phyloP scores from a whole-genome alignment of 2,329 filamentous ascomycete species.

The Exophiala lecanii-corni region DNA sequence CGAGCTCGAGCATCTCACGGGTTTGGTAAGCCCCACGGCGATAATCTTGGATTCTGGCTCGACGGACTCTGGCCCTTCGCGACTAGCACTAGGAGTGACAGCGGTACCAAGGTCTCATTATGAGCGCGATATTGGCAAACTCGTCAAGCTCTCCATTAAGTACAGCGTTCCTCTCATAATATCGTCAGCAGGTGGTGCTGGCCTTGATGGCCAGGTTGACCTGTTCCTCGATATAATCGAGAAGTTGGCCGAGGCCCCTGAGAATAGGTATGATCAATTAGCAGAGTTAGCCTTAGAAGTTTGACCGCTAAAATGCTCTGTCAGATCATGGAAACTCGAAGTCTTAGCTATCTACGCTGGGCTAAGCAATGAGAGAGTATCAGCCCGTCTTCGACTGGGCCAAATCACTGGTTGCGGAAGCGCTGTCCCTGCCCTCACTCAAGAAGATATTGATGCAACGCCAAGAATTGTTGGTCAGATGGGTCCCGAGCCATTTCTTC shows the following conservation, averaged over 20 bases:
- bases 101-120: conserved; percentile 41
- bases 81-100: conserved; percentile 32
- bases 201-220: conserved; percentile 42
- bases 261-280: conserved; percentile 2
- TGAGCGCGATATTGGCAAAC: conserved; percentile 38
- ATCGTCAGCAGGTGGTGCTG: conserved; percentile 46
- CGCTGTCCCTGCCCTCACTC: conserved; percentile 1
- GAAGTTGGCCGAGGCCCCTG: conserved; percentile 30
- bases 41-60: conserved; percentile 33
- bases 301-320: conserved; percentile 24
- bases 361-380: conserved; percentile 23
- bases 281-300: conserved; percentile 10
- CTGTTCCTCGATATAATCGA: conserved; percentile 39
- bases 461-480: conserved; percentile 42
- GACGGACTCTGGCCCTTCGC: conserved; percentile 31
- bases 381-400: not conserved
- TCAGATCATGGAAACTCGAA: conserved; percentile 4
- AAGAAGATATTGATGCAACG: conserved; percentile 36
- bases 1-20: not conserved
- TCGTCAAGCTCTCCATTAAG: conserved; percentile 34
- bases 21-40: conserved; percentile 1
- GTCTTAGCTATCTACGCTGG: conserved; percentile 36
- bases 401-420: conserved; percentile 5
- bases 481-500: conserved; percentile 42
- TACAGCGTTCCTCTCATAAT: conserved; percentile 41